Percentiles rank a stretch among this genome's conserved stretches.
Conservation (phyloP, 139 green algal genomes). For the Closterium sp. region DNA sequence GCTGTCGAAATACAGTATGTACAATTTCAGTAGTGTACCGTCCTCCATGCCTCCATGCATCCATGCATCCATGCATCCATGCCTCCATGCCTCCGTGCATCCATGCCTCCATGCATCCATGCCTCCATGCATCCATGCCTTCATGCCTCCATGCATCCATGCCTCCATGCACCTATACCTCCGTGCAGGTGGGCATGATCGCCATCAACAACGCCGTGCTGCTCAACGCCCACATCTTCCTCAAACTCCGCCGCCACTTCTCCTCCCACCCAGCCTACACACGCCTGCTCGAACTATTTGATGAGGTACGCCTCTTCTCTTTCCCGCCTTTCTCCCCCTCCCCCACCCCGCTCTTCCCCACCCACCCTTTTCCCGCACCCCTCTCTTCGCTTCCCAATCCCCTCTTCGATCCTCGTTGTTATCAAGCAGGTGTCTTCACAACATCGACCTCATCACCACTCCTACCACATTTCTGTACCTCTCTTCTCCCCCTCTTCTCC, state of each 20-base stretch:
- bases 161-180: not conserved
- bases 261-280: constrained; percentile 58
- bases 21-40: too few relatives aligned
- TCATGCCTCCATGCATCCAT: too few relatives aligned
- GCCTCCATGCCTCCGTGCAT: too few relatives aligned
- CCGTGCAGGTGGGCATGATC: constrained; percentile 80
- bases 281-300: constrained; percentile 87
- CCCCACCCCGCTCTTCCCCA: not conserved
- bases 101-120: too few relatives aligned
- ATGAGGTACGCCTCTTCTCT: constrained; percentile 19
- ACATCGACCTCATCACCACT: too few relatives aligned
- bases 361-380: not conserved
- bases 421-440: too few relatives aligned
- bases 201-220: constrained; percentile 98
- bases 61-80: too few relatives aligned
- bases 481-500: not conserved
- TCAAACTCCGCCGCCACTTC: constrained; percentile 73
- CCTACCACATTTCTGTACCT: too few relatives aligned
- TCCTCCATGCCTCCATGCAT: too few relatives aligned
- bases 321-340: not conserved
- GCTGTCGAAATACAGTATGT: too few relatives aligned
- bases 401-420: too few relatives aligned
- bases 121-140: too few relatives aligned
- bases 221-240: constrained; percentile 92
- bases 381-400: not conserved